phyloP scores from a whole-genome alignment of 2,329 filamentous ascomycete species.

The Rhynchosporium secalis region DNA sequence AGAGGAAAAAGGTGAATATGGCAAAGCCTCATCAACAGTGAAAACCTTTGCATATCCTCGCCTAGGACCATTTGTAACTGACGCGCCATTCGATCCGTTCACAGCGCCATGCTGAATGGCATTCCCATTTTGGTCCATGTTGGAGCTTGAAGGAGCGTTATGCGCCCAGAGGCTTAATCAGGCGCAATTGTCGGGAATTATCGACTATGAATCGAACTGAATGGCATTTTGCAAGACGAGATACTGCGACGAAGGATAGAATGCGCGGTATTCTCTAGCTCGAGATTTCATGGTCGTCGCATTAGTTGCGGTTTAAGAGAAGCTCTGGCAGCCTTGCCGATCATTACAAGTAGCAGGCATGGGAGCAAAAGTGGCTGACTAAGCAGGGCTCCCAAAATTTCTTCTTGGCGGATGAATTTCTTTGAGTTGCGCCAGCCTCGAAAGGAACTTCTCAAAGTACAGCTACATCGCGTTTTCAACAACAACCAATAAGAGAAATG shows the following conservation, averaged over 20 bases:
- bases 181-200: conserved; percentile 1
- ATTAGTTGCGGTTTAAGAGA: conserved; percentile 5
- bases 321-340: conserved; percentile 25
- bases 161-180: background rate
- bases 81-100: conserved; percentile 30
- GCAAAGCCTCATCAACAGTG: conserved; percentile 72
- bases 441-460: background rate
- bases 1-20: conserved; percentile 80
- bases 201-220: background rate
- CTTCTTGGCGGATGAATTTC: too few relatives aligned
- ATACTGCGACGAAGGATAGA: background rate
- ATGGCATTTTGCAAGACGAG: conserved; percentile 13
- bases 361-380: conserved; percentile 5
- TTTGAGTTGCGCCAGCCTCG: too few relatives aligned
- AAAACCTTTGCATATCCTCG: conserved; percentile 47
- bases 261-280: background rate
- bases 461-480: background rate
- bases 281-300: conserved; percentile 18
- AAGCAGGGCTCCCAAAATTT: conserved; percentile 20
- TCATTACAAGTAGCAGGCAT: background rate
- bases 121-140: conserved; percentile 36
- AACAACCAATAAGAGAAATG: conserved; percentile 54
- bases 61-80: conserved; percentile 19
- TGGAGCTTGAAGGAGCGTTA: conserved; percentile 16
- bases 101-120: conserved; percentile 25